Conservation (phyloP, 352 stramenopile species). For the Globisporangium nodosum region DNA sequence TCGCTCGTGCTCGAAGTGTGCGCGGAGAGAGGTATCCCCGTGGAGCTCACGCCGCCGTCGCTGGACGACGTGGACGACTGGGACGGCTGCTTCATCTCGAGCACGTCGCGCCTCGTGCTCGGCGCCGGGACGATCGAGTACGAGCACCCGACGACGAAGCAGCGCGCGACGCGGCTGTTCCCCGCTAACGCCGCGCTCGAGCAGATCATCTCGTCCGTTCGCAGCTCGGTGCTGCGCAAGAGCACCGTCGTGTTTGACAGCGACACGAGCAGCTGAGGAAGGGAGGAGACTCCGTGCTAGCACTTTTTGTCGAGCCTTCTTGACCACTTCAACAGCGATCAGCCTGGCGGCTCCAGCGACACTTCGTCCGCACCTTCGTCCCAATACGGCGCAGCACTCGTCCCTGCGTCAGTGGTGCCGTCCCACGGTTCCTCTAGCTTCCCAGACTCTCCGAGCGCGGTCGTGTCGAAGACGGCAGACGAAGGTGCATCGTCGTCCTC, state of each 20-base stretch:
- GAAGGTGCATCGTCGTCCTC: neutral
- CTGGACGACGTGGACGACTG: conserved; percentile 53
- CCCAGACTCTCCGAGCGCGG: neutral
- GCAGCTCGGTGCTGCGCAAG: conserved; percentile 40
- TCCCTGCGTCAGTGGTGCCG: neutral
- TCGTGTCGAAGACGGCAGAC: neutral
- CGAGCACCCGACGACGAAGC: conserved; percentile 27
- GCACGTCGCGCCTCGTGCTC: conserved; percentile 75
- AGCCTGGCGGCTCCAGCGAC: neutral
- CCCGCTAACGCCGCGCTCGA: conserved; percentile 32
- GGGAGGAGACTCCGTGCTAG: no score
- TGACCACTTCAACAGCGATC: neutral
- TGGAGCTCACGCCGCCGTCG: conserved; percentile 44
- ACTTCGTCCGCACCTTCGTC: neutral
- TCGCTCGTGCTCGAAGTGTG: conserved; percentile 69
- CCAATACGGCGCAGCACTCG: neutral
- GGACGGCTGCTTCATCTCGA: conserved; percentile 81
- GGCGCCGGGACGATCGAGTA: conserved; percentile 47
- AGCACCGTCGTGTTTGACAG: conserved; percentile 51
- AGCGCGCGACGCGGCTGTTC: conserved; percentile 25
- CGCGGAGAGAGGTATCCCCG: conserved; percentile 37
- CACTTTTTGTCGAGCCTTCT: no score
- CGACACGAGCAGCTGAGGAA: neutral
- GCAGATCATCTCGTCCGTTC: conserved; percentile 37
- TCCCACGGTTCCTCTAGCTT: neutral